Evolutionary conservation across 352 stramenopile genomes (phyloP).

Genomic region (Pythium oligandrum): DNA sequence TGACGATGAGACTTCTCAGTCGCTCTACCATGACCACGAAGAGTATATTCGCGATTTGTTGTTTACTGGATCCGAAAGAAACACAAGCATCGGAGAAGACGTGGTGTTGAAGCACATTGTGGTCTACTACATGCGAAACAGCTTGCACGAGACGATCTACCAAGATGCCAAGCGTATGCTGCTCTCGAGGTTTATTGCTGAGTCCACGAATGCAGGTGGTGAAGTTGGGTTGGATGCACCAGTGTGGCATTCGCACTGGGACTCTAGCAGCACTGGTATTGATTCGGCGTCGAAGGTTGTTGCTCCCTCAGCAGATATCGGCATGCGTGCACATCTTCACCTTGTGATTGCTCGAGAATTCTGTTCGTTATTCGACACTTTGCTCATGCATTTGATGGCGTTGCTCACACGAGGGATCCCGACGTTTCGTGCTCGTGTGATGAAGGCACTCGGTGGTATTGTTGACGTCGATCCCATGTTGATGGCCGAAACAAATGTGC

Average conservation of each 20-base stretch:
- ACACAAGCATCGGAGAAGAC: conserved; percentile 5
- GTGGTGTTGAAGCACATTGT: conserved; percentile 65
- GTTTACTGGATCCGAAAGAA: conserved; percentile 12
- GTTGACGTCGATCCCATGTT: conserved; percentile 83
- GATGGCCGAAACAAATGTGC: conserved; percentile 66
- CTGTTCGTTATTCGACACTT: conserved; percentile 56
- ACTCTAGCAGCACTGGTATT: conserved; percentile 15
- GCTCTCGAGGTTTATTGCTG: conserved; percentile 48
- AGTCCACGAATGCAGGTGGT: conserved; percentile 5
- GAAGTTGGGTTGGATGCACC: too few species aligned
- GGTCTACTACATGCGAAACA: conserved; percentile 41
- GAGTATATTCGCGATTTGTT: conserved; percentile 18
- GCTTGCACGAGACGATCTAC: conserved; percentile 22
- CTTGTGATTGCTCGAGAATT: conserved; percentile 55
- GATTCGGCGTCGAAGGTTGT: conserved; percentile 41
- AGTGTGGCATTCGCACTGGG: too few species aligned
- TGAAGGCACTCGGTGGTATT: conserved; percentile 72
- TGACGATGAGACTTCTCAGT: conserved; percentile 38
- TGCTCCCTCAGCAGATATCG: conserved; percentile 36
- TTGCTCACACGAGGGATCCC: conserved; percentile 67
- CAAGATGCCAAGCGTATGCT: conserved; percentile 50
- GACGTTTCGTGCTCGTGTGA: conserved; percentile 66
- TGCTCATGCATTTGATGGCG: conserved; percentile 72
- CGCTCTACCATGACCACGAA: conserved; percentile 49
- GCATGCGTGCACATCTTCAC: conserved; percentile 37